These are phyloP conservation scores for Zygoascus bituminiphila DNA, from an alignment of 805 yeast species.

Conservation along the genomic window DNA sequence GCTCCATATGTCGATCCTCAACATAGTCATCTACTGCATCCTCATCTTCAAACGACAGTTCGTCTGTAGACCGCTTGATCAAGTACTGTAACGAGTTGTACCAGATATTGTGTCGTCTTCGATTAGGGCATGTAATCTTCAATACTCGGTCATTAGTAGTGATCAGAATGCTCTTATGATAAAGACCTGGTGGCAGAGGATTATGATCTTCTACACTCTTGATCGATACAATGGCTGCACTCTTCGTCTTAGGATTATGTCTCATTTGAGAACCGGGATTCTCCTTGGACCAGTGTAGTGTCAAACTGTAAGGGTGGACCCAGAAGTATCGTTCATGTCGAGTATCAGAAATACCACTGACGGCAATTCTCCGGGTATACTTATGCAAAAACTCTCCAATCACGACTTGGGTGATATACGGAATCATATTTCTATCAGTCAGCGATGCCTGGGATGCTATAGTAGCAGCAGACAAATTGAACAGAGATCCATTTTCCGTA, in stretches of 20 bases:
- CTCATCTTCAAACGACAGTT: conserved; percentile 19
- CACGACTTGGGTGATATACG: conserved; percentile 84
- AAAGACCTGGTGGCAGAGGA: conserved; percentile 83
- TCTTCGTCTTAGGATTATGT: conserved; percentile 53
- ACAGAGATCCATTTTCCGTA: not conserved
- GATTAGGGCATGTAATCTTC: conserved; percentile 78
- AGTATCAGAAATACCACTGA: conserved; percentile 54
- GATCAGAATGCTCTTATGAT: conserved; percentile 74
- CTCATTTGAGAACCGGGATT: conserved; percentile 68
- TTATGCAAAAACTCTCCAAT: conserved; percentile 87
- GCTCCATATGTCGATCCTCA: conserved; percentile 11
- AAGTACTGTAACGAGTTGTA: conserved; percentile 71
- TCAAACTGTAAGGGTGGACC: conserved; percentile 90
- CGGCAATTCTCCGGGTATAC: conserved; percentile 70
- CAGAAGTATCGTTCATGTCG: conserved; percentile 92
- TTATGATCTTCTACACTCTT: conserved; percentile 76
- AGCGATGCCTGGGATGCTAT: conserved; percentile 18
- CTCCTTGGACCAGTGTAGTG: conserved; percentile 79
- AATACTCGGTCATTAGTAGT: conserved; percentile 56
- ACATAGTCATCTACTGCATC: conserved; percentile 14
- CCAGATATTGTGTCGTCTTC: conserved; percentile 89
- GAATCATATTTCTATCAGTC: conserved; percentile 55
- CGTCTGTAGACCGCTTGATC: conserved; percentile 36
- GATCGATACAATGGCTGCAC: conserved; percentile 71
- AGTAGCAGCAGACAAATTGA: conserved; percentile 16